Conservation (phyloP, 2,329 filamentous ascomycete species). For the Nemania bipapillata region DNA sequence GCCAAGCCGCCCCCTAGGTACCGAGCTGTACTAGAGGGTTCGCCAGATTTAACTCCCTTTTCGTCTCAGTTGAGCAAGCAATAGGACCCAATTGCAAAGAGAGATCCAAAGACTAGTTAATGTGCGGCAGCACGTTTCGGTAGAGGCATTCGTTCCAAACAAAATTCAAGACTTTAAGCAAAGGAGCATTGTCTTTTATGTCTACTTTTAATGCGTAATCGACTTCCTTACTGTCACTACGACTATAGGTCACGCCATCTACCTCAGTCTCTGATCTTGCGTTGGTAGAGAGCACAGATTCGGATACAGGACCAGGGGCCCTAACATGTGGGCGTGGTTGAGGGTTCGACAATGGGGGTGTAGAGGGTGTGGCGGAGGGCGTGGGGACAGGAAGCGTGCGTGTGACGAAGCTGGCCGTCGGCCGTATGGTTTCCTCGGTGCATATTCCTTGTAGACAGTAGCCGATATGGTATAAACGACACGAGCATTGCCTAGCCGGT, state of each 20-base stretch:
- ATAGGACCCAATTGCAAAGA: background rate
- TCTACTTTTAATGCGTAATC: background rate
- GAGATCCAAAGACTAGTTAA: constrained; percentile 7
- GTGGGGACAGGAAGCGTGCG: background rate
- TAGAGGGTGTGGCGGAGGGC: background rate
- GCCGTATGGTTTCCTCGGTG: background rate
- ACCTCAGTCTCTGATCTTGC: too few relatives aligned
- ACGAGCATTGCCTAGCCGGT: background rate
- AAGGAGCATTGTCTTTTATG: background rate
- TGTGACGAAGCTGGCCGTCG: too few relatives aligned
- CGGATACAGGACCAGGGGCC: background rate
- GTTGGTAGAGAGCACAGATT: background rate
- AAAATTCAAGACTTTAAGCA: background rate
- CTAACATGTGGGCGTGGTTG: background rate
- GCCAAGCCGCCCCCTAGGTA: constrained; percentile 15
- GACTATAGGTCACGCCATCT: background rate
- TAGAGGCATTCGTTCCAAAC: background rate
- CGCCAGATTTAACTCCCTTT: background rate
- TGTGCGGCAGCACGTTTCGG: background rate
- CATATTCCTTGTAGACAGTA: background rate
- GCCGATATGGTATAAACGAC: constrained; percentile 4
- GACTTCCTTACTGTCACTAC: constrained; percentile 7
- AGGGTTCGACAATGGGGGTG: background rate
- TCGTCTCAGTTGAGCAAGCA: constrained; percentile 9
- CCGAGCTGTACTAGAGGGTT: constrained; percentile 15